Conservation (phyloP, 2,329 filamentous ascomycete species). For the Alternaria sp. region DNA sequence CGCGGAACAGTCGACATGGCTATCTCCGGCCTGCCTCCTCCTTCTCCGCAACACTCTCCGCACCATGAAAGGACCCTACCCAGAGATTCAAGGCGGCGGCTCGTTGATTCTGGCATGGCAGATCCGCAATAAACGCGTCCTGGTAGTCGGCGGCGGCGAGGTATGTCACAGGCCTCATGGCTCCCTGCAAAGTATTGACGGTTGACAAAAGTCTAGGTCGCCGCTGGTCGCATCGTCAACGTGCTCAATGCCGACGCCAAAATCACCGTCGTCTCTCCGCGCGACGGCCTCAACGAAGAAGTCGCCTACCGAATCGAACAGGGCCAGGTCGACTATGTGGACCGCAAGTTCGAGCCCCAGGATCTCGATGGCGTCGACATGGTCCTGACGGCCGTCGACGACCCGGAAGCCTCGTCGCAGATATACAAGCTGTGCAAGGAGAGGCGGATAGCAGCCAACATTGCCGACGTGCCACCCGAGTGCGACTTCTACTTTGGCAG, state of each 20-base stretch:
- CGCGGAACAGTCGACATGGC: constrained; percentile 20
- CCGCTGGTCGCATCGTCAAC: constrained; percentile 91
- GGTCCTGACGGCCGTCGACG: constrained; percentile 93
- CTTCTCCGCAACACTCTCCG: constrained; percentile 28
- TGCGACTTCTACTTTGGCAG: constrained; percentile 99
- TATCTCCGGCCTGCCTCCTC: constrained; percentile 36
- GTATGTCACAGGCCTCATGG: constrained; percentile 60
- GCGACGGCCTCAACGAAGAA: constrained; percentile 83
- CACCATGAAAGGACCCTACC: constrained; percentile 68
- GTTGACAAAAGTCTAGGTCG: constrained; percentile 72
- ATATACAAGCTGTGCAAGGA: constrained; percentile 96
- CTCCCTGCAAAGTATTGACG: constrained; percentile 33
- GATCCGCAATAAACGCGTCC: constrained; percentile 83
- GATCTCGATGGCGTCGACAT: constrained; percentile 85
- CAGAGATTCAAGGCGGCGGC: constrained; percentile 85
- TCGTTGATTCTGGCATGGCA: constrained; percentile 97
- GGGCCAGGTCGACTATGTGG: constrained; percentile 79
- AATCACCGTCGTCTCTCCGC: constrained; percentile 85
- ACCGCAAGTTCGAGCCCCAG: constrained; percentile 84
- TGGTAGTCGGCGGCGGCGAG: constrained; percentile 96
- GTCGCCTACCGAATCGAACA: constrained; percentile 82
- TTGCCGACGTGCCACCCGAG: constrained; percentile 94
- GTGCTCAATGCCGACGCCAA: constrained; percentile 93
- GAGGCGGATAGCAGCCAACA: constrained; percentile 85
- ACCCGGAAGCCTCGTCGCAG: constrained; percentile 85